Evolutionary conservation across 495 filamentous ascomycete species (phyloP), one percentile per base, ranked within the genome.

Genomic region (Aspergillus kassunensis): DNA sequence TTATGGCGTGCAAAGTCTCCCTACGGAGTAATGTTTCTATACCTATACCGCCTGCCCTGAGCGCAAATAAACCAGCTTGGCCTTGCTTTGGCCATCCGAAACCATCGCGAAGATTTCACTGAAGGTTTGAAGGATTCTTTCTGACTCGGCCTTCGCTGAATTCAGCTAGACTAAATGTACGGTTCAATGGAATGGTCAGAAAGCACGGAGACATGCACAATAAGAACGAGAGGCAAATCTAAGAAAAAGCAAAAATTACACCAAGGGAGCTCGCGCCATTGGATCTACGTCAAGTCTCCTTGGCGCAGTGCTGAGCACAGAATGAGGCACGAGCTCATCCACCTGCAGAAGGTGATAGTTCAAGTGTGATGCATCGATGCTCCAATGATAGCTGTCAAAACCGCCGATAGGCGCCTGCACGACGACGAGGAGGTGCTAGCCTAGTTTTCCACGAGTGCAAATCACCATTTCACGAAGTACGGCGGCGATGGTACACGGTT

Each of bases 281-380:
- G 54, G 54, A 34, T 44, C 49, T 43, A 51, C 23, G 15, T 21
- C 19, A 15, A 43, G 21, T 44, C 27, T 24, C 41, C 56, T 59
- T 56, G 60, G 60, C 56, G 21, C 33, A 42, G 31, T 44, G 44
- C 30, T 55, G 47, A 55, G 19, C 51, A 25, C 59, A 51, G 36
- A 30, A 52, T 51, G 51, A 53, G 49, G 57, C 60, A 58, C 57
- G 52, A 49, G 60, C 57, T 53, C 49, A 25, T 52, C 40, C 54
- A 33, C 30, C 51, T 58, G 55, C 57, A 54, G 55, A 51, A 24
- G 15, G 21, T 39, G 21, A 39, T 53, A 51, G 54, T 51, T 45
- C 24, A 49, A 53, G 49, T 53, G 51, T 47, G 45, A 49, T 54
- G 46, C 52, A 39, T 54, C 45, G 43, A 44, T 58, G 54, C 53